These are phyloP conservation scores for Zarea fungicola DNA, from an alignment of 2,329 filamentous ascomycete species.

Conservation along the genomic window DNA sequence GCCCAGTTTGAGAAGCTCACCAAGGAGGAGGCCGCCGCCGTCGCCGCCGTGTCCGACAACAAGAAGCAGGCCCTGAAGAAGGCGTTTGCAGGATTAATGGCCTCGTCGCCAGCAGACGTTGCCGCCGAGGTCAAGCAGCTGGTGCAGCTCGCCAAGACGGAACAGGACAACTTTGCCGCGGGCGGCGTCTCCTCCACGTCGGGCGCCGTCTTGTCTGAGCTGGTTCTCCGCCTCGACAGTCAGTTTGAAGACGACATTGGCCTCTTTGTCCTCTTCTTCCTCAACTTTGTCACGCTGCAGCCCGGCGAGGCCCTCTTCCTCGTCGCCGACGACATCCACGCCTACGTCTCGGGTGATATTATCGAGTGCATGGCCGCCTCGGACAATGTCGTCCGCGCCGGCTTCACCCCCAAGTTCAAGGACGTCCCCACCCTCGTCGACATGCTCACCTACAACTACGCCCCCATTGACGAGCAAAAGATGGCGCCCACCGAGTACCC, in stretches of 20 bases:
- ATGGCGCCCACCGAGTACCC: constrained; percentile 82
- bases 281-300: constrained; percentile 86
- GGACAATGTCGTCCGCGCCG: constrained; percentile 97
- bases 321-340: constrained; percentile 94
- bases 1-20: constrained; percentile 49
- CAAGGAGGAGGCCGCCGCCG: constrained; percentile 28
- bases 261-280: constrained; percentile 92
- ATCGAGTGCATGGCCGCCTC: constrained; percentile 98
- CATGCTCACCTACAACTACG: constrained; percentile 94
- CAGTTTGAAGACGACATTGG: constrained; percentile 90
- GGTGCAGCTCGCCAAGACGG: constrained; percentile 62
- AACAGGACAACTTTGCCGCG: constrained; percentile 68
- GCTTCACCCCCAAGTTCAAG: constrained; percentile 98
- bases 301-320: constrained; percentile 95
- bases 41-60: constrained; percentile 40
- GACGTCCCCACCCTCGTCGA: constrained; percentile 82
- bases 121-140: constrained; percentile 58
- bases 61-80: constrained; percentile 77
- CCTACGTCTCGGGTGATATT: constrained; percentile 88
- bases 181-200: constrained; percentile 62
- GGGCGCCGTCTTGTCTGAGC: constrained; percentile 66
- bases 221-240: constrained; percentile 70
- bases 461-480: constrained; percentile 91
- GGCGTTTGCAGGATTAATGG: constrained; percentile 77
- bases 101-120: constrained; percentile 57